Evolutionary conservation across 352 stramenopile species (phyloP).

Genomic region (Peronospora tabacina): DNA sequence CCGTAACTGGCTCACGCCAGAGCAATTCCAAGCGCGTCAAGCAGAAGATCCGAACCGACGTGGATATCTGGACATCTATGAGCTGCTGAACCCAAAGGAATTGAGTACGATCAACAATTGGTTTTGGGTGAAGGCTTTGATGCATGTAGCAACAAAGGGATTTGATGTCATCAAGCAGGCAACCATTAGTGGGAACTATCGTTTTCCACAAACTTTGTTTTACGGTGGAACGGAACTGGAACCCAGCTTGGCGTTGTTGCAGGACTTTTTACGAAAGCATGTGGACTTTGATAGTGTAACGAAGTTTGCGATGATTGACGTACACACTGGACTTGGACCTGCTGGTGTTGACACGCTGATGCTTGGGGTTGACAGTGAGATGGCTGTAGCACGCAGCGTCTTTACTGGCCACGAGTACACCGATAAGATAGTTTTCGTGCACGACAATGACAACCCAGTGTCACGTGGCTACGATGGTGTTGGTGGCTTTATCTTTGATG

Average conservation of each 20-base stretch:
- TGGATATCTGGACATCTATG: conserved; percentile 69
- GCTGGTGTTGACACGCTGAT: conserved; percentile 55
- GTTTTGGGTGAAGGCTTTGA: conserved; percentile 42
- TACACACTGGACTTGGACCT: conserved; percentile 89
- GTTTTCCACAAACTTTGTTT: conserved; percentile 73
- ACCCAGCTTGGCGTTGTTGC: conserved; percentile 51
- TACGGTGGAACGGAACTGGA: conserved; percentile 80
- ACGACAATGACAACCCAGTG: conserved; percentile 30
- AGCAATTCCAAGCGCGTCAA: conserved; percentile 42
- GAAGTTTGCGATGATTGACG: conserved; percentile 82
- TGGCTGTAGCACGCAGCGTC: conserved; percentile 24
- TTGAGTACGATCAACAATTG: conserved; percentile 25
- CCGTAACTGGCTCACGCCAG: conserved; percentile 75
- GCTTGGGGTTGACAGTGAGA: conserved; percentile 22
- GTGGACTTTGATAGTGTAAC: conserved; percentile 33
- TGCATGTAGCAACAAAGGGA: conserved; percentile 33
- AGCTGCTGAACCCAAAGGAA: conserved; percentile 57
- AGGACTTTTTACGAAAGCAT: conserved; percentile 51
- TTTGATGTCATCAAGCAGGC: conserved; percentile 69
- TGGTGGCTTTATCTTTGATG: conserved; percentile 36
- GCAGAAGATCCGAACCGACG: conserved; percentile 61
- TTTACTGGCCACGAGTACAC: conserved; percentile 23
- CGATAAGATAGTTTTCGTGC: conserved; percentile 27
- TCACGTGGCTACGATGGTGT: conserved; percentile 50
- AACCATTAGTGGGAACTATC: conserved; percentile 86